These are phyloP conservation scores for Pythium sukuiense DNA, from an alignment of 352 stramenopile genomes.

Conservation along the genomic window DNA sequence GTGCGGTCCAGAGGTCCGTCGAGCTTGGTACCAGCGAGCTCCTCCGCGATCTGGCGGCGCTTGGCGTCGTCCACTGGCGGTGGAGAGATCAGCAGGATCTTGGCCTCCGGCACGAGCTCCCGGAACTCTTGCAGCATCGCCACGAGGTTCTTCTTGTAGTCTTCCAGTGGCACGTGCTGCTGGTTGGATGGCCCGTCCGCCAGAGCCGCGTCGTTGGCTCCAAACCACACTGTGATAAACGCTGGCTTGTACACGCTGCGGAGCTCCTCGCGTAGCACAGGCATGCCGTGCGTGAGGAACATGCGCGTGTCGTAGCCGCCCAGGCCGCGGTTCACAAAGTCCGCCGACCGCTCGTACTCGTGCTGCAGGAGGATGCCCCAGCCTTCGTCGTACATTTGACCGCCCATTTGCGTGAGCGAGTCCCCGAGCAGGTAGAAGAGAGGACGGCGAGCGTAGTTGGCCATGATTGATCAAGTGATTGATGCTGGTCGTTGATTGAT, in stretches of 20 bases:
- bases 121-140: slow-evolving; percentile 34
- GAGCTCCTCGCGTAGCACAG: slow-evolving; percentile 36
- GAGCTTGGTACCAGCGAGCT: background rate
- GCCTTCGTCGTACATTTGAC: slow-evolving; percentile 28
- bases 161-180: slow-evolving; percentile 51
- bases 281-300: slow-evolving; percentile 34
- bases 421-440: slow-evolving; percentile 57
- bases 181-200: slow-evolving; percentile 27
- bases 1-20: slow-evolving; percentile 18
- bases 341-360: slow-evolving; percentile 51
- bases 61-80: slow-evolving; percentile 45
- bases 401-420: slow-evolving; percentile 60
- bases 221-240: slow-evolving; percentile 54
- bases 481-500: background rate
- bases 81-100: slow-evolving; percentile 58
- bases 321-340: slow-evolving; percentile 57
- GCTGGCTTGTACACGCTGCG: slow-evolving; percentile 17
- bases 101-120: slow-evolving; percentile 21
- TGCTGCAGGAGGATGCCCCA: slow-evolving; percentile 50
- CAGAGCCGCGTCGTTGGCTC: no score
- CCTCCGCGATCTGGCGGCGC: background rate
- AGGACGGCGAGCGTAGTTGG: slow-evolving; percentile 17
- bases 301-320: slow-evolving; percentile 55
- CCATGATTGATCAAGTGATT: background rate
- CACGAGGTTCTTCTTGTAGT: slow-evolving; percentile 49